A percentile compares a stretch with the other conserved stretches of the same genome.
Conservation (phyloP, 2,329 filamentous ascomycete genomes). For the Stagonosporopsis cucurbitacearum region DNA sequence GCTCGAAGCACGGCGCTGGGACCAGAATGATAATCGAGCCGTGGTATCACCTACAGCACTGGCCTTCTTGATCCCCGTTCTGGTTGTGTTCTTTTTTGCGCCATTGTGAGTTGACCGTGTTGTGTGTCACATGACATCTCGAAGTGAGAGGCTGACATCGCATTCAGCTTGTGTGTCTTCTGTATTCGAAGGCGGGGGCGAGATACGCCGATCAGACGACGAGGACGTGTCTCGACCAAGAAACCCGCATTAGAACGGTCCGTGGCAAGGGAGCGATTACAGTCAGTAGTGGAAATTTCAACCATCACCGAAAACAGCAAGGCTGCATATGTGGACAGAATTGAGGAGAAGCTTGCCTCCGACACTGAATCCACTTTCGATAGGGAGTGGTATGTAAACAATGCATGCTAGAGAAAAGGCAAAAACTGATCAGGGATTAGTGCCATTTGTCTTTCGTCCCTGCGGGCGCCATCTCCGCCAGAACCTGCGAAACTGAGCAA, state of each 20-base stretch:
- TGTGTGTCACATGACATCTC: not conserved
- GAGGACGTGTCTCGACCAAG: constrained; percentile 12
- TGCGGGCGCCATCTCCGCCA: constrained; percentile 35
- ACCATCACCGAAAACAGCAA: constrained; percentile 7
- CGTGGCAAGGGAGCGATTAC: constrained; percentile 31
- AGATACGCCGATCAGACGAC: constrained; percentile 11
- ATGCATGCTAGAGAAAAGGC: too few species aligned
- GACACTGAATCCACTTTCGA: constrained; percentile 31
- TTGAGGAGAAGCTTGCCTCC: constrained; percentile 3
- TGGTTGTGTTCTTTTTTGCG: constrained; percentile 35
- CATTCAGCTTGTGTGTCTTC: constrained; percentile 29
- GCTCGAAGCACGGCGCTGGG: constrained; percentile 13
- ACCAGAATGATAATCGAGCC: constrained; percentile 16
- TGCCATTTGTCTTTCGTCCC: constrained; percentile 42
- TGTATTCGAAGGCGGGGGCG: constrained; percentile 28
- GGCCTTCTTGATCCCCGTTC: constrained; percentile 38
- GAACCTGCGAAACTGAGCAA: constrained; percentile 33
- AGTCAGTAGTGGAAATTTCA: constrained; percentile 30
- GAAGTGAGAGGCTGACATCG: constrained; percentile 1
- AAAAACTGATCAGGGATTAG: constrained; percentile 25
- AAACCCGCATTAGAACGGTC: constrained; percentile 27
- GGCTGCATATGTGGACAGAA: constrained; percentile 2
- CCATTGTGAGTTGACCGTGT: constrained; percentile 36
- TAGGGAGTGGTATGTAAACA: constrained; percentile 31
- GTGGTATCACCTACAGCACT: constrained; percentile 38